Evolutionary conservation across 2,329 filamentous ascomycete genomes (phyloP).

Genomic region (Diaporthe citri): DNA sequence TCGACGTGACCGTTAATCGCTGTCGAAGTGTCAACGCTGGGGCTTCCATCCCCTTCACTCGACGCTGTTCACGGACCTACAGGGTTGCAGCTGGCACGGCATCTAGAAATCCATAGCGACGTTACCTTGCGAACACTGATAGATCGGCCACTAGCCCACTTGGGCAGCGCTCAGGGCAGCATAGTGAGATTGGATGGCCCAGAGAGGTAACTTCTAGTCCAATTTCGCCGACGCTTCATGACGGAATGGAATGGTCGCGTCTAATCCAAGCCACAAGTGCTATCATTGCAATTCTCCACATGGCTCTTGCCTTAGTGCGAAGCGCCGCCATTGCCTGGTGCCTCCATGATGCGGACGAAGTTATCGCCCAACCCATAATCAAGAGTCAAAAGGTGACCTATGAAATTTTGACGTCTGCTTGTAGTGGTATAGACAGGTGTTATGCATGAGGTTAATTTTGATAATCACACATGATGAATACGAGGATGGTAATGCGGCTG

Average conservation of each 20-base stretch:
- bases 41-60: neutral
- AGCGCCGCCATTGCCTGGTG: neutral
- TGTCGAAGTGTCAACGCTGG: neutral
- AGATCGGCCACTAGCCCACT: conserved; percentile 8
- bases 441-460: neutral
- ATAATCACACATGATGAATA: neutral
- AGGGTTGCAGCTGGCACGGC: conserved; percentile 11
- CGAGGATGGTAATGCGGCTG: conserved; percentile 18
- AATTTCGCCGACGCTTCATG: neutral
- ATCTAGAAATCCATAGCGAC: neutral
- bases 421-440: neutral
- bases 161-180: conserved; percentile 19
- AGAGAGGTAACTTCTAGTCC: conserved; percentile 8
- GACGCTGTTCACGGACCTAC: neutral
- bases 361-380: neutral
- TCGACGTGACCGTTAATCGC: neutral
- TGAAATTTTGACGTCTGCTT: neutral
- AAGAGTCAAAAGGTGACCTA: neutral
- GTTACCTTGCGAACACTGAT: conserved; percentile 3
- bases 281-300: neutral
- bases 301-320: neutral
- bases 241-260: neutral
- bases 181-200: neutral
- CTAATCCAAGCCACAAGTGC: conserved; percentile 13
- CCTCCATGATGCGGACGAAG: neutral